Evolutionary conservation across 352 stramenopile genomes (phyloP).

Genomic region (Phytophthora pseudosyringae): DNA sequence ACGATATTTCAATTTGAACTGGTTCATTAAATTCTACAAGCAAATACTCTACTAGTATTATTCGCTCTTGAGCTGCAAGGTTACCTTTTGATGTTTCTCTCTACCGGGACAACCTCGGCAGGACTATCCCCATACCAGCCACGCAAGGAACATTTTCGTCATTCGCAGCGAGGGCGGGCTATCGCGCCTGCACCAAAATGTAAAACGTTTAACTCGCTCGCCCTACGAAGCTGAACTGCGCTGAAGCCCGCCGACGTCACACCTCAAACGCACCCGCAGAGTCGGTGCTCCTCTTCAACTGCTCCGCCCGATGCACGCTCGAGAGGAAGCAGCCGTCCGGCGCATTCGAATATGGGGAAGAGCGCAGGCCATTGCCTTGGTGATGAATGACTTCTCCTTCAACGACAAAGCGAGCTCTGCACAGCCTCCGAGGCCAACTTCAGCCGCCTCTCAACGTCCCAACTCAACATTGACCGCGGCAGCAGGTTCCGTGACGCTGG

Average conservation of each 20-base stretch:
- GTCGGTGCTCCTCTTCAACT: neutral
- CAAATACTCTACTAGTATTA: no score
- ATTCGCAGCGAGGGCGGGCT: neutral
- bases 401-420: neutral
- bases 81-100: neutral
- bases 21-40: no score
- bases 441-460: neutral
- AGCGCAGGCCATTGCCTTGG: neutral
- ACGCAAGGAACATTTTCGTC: slow-evolving; percentile 1
- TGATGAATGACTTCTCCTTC: neutral
- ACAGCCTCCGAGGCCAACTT: slow-evolving; percentile 1
- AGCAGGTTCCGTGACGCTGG: neutral
- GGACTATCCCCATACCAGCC: slow-evolving; percentile 1
- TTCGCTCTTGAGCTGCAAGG: no score
- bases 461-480: neutral
- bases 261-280: neutral
- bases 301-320: neutral
- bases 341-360: slow-evolving; percentile 1
- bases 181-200: neutral
- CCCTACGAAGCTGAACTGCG: no score
- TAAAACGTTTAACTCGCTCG: no score
- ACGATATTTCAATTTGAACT: no score
- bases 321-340: neutral
- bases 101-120: neutral
- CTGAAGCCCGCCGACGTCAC: neutral